phyloP scores from a whole-genome alignment of 2,329 filamentous ascomycete species.

The Venturia nashicola region DNA sequence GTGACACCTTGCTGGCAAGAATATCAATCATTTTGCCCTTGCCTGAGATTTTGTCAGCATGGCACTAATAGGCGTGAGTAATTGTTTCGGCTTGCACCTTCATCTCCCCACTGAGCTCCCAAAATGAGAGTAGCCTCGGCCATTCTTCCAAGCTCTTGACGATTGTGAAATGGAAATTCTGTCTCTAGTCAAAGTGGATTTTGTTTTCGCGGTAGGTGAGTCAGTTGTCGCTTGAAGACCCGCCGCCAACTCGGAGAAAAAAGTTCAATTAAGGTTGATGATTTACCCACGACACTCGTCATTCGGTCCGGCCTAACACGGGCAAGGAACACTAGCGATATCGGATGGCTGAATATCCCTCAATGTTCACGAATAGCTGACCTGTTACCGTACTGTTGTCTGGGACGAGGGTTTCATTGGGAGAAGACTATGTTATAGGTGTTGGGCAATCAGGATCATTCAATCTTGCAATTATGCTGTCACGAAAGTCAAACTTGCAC shows the following conservation, averaged over 20 bases:
- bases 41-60: slow-evolving; percentile 12
- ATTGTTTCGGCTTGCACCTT: slow-evolving; percentile 22
- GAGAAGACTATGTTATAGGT: too few relatives aligned
- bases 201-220: not conserved
- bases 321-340: not conserved
- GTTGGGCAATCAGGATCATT: too few relatives aligned
- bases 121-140: slow-evolving; percentile 41
- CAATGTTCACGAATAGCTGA: not conserved
- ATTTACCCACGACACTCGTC: not conserved
- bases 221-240: not conserved
- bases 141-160: slow-evolving; percentile 5
- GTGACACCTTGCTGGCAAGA: slow-evolving; percentile 25
- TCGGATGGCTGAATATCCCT: not conserved
- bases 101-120: slow-evolving; percentile 49
- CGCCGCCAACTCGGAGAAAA: not conserved
- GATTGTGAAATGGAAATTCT: not conserved
- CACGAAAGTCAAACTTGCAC: not conserved
- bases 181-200: not conserved
- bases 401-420: not conserved
- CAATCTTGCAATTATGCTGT: not conserved
- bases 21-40: slow-evolving; percentile 51
- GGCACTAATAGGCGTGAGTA: not conserved
- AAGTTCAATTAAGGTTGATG: not conserved
- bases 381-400: not conserved
- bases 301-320: not conserved